These are phyloP conservation scores for Vigna reflexopilosa DNA, from an alignment of 306 rosid genomes.

Conservation along the genomic window DNA sequence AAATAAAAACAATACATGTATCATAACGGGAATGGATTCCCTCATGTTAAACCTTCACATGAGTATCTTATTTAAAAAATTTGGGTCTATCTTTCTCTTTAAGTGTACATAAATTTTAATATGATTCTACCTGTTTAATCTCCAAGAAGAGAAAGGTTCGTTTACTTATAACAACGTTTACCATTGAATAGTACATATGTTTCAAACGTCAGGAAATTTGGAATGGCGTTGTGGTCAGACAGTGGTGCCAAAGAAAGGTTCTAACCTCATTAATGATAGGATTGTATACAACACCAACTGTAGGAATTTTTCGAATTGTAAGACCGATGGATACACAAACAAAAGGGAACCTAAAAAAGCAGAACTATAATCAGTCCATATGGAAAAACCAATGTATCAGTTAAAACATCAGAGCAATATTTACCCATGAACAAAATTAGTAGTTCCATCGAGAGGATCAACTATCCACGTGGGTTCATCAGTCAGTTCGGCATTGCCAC, in stretches of 20 bases:
- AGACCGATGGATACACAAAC: conserved; percentile 89
- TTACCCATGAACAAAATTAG: conserved; percentile 92
- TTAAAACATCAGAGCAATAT: conserved; percentile 24
- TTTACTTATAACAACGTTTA: not conserved
- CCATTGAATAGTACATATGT: not conserved
- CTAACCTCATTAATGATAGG: conserved; percentile 84
- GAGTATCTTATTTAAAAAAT: too few species aligned
- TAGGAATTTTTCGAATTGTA: conserved; percentile 77
- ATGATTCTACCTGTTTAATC: not conserved
- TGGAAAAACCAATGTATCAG: conserved; percentile 25
- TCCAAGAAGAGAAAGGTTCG: not conserved
- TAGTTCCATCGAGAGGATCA: conserved; percentile 94
- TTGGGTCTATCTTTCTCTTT: too few species aligned
- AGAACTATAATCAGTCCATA: conserved; percentile 14
- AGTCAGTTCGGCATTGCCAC: conserved; percentile 70
- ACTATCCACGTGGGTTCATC: conserved; percentile 91
- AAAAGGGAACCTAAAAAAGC: conserved; percentile 69
- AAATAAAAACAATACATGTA: conserved; percentile 1
- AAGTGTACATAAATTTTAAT: too few species aligned
- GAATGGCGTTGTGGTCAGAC: conserved; percentile 10
- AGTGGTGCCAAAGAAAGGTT: conserved; percentile 5
- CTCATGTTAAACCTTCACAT: too few species aligned
- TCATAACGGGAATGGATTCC: too few species aligned
- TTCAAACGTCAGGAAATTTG: not conserved
- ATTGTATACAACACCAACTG: conserved; percentile 90